Conservation (phyloP, 2,329 filamentous ascomycete genomes). For the Arthrocladium fulminans region DNA sequence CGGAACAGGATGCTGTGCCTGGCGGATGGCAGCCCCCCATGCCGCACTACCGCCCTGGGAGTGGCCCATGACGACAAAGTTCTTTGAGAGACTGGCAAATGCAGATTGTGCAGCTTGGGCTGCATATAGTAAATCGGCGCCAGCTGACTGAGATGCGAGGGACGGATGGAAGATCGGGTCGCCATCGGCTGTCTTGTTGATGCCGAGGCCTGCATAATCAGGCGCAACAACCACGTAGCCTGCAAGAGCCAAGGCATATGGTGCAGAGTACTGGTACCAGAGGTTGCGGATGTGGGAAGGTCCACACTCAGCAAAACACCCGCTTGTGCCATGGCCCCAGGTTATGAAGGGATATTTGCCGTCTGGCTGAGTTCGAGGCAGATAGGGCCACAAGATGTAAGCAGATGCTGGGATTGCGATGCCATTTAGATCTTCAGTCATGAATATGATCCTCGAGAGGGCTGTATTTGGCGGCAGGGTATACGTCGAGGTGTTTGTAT, state of each 20-base stretch:
- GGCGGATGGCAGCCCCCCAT: slow-evolving; percentile 34
- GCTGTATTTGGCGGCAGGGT: slow-evolving; percentile 35
- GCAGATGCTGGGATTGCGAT: slow-evolving; percentile 41
- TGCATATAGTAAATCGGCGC: slow-evolving; percentile 38
- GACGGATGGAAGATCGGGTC: slow-evolving; percentile 35
- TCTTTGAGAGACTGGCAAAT: slow-evolving; percentile 30
- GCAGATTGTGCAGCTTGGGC: slow-evolving; percentile 35
- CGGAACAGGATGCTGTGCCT: slow-evolving; percentile 24
- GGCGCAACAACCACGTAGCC: slow-evolving; percentile 40
- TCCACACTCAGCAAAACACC: slow-evolving; percentile 31
- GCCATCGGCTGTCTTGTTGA: slow-evolving; percentile 28
- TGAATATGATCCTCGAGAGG: slow-evolving; percentile 44
- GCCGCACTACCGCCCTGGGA: slow-evolving; percentile 40
- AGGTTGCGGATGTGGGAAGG: slow-evolving; percentile 37
- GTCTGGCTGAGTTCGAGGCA: slow-evolving; percentile 18
- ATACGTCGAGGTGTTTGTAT: slow-evolving; percentile 33
- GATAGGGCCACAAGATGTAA: slow-evolving; percentile 44
- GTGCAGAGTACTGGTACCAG: slow-evolving; percentile 34
- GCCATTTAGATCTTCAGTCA: slow-evolving; percentile 38
- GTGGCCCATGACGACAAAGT: slow-evolving; percentile 41
- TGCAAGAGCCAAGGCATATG: slow-evolving; percentile 33
- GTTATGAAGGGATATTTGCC: slow-evolving; percentile 28
- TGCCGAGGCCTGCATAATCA: slow-evolving; percentile 35
- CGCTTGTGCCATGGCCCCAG: slow-evolving; percentile 41
- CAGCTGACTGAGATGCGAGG: slow-evolving; percentile 30